Evolutionary conservation across 352 stramenopile species (phyloP).

Genomic region (Elongisporangium anandrum): DNA sequence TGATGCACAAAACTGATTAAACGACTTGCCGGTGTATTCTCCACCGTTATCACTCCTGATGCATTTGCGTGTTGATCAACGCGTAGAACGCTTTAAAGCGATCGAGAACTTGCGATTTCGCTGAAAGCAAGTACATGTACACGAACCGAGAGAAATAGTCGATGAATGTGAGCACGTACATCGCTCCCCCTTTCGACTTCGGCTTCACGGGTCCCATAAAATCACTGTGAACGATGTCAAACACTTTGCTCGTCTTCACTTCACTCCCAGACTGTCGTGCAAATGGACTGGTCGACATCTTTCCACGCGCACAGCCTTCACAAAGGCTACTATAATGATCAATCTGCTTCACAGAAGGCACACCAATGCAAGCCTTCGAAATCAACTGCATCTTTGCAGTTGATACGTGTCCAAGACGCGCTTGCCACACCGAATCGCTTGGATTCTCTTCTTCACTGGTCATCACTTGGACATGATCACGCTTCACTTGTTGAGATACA

Average conservation of each 20-base stretch:
- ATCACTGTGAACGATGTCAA: constrained; percentile 14
- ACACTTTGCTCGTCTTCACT: constrained; percentile 4
- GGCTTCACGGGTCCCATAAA: constrained; percentile 9
- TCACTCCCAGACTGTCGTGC: constrained; percentile 5
- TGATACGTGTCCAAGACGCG: constrained; percentile 11
- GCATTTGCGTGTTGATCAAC: constrained; percentile 9
- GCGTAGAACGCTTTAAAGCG: constrained; percentile 6
- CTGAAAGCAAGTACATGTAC: not conserved
- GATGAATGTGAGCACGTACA: constrained; percentile 16
- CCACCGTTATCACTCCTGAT: constrained; percentile 15
- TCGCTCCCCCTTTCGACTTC: constrained; percentile 8
- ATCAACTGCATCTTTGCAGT: constrained; percentile 1
- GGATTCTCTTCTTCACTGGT: not conserved
- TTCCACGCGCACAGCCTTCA: constrained; percentile 14
- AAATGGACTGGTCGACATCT: constrained; percentile 7
- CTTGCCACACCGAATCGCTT: constrained; percentile 7
- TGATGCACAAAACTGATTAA: constrained; percentile 5
- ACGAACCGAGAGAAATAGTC: constrained; percentile 15
- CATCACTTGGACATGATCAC: too few species aligned
- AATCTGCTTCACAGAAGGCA: not conserved
- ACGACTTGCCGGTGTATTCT: constrained; percentile 7
- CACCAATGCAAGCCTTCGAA: not conserved
- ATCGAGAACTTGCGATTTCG: constrained; percentile 6
- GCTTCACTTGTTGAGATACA: too few species aligned
- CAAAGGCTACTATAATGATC: constrained; percentile 4